Evolutionary conservation across 805 yeast species (phyloP).

Genomic region (Nakazawaea peltata): DNA sequence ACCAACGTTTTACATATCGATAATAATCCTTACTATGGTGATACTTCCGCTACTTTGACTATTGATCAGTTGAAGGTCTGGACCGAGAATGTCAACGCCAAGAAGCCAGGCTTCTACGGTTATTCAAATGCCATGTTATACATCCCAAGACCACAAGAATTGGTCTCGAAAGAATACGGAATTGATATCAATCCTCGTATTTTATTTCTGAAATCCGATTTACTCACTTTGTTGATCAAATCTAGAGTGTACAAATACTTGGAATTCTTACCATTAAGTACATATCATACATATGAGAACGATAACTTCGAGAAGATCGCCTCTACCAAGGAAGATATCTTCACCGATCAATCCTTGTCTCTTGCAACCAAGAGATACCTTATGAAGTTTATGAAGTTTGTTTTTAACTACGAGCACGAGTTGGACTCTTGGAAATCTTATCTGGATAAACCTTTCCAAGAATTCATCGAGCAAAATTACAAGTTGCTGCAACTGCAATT

Average conservation of each 20-base stretch:
- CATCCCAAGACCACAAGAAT: conserved; percentile 55
- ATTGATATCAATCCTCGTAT: conserved; percentile 83
- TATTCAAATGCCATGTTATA: conserved; percentile 64
- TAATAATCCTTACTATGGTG: conserved; percentile 81
- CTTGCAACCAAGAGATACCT: conserved; percentile 71
- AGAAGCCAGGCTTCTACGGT: conserved; percentile 23
- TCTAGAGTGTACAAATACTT: conserved; percentile 85
- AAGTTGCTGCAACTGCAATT: conserved; percentile 67
- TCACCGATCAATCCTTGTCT: conserved; percentile 76
- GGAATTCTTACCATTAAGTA: conserved; percentile 83
- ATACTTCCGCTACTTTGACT: conserved; percentile 75
- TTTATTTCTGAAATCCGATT: conserved; percentile 84
- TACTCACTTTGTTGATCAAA: conserved; percentile 68
- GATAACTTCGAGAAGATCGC: conserved; percentile 83
- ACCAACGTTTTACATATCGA: conserved; percentile 89
- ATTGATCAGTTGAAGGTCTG: conserved; percentile 80
- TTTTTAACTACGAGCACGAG: conserved; percentile 58
- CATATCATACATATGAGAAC: conserved; percentile 90
- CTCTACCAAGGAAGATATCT: conserved; percentile 86
- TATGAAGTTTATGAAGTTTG: conserved; percentile 90
- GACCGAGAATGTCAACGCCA: conserved; percentile 63
- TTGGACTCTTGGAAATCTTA: conserved; percentile 50
- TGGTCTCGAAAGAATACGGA: conserved; percentile 69
- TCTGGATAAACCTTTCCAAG: conserved; percentile 45
- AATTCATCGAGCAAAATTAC: conserved; percentile 58